Percentiles rank a stretch among this genome's conserved stretches.
These are phyloP conservation scores for Begonia loranthoides DNA, from an alignment of 306 rosid genomes.

Conservation along the genomic window DNA sequence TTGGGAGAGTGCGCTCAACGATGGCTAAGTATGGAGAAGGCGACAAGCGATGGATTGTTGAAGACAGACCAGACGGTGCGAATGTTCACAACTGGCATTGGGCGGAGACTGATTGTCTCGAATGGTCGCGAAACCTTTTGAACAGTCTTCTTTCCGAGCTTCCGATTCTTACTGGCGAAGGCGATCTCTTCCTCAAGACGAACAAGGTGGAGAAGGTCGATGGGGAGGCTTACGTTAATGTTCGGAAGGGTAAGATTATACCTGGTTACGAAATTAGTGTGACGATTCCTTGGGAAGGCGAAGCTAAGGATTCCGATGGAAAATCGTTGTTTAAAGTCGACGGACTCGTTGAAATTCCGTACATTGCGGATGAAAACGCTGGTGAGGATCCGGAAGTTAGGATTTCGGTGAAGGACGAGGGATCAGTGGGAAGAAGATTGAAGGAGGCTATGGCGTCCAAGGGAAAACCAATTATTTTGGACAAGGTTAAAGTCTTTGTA, in stretches of 20 bases:
- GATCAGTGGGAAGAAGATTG: constrained; percentile 48
- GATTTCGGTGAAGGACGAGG: constrained; percentile 68
- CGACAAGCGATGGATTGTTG: constrained; percentile 97
- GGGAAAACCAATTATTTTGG: constrained; percentile 68
- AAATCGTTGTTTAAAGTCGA: constrained; percentile 51
- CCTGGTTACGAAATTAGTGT: constrained; percentile 86
- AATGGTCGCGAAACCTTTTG: constrained; percentile 64
- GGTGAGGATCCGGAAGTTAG: constrained; percentile 85
- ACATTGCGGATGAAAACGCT: constrained; percentile 87
- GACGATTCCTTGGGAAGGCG: constrained; percentile 66
- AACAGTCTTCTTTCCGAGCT: constrained; percentile 50
- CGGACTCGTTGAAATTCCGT: constrained; percentile 76
- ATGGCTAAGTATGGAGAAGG: constrained; percentile 96
- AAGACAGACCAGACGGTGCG: constrained; percentile 81
- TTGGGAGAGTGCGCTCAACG: neutral
- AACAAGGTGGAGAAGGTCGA: constrained; percentile 43
- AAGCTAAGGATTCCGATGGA: constrained; percentile 50
- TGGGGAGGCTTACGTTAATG: constrained; percentile 86
- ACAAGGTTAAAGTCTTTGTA: constrained; percentile 66
- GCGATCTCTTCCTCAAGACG: constrained; percentile 34
- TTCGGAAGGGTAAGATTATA: constrained; percentile 85
- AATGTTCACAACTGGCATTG: constrained; percentile 99
- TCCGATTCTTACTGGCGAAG: constrained; percentile 56
- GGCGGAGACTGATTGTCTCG: constrained; percentile 85
- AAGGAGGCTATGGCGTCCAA: constrained; percentile 73